Percentiles rank a stretch among this genome's conserved stretches.
Conservation (phyloP, 257 asterid species). For the Solanum bulbocastanum region DNA sequence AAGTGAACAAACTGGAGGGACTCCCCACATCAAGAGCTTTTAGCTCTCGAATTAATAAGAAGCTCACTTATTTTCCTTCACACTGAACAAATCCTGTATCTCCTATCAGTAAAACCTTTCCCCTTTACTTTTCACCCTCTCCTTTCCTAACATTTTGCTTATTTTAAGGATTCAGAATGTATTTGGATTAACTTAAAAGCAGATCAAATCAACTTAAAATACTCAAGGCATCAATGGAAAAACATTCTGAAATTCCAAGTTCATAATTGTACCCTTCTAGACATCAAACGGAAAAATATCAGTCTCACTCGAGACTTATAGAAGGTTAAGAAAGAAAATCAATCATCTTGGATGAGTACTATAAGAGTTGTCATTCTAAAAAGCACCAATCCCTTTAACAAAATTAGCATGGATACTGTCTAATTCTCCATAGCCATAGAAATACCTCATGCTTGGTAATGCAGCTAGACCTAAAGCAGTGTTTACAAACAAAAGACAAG, state of each 20-base stretch:
- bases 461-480: too few relatives aligned
- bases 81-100: background rate
- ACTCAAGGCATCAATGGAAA: background rate
- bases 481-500: too few relatives aligned
- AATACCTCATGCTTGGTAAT: background rate
- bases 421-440: background rate
- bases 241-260: background rate
- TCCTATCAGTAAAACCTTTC: background rate
- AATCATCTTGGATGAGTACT: background rate
- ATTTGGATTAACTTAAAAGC: background rate
- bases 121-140: background rate
- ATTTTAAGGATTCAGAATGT: background rate
- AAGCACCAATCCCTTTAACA: background rate
- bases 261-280: background rate
- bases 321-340: background rate
- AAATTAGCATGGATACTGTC: background rate
- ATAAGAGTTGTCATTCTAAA: background rate
- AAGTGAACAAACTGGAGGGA: too few relatives aligned
- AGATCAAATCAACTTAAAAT: background rate
- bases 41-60: too few relatives aligned
- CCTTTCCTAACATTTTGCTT: background rate
- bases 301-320: too few relatives aligned
- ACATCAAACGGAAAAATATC: too few relatives aligned
- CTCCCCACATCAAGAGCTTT: too few relatives aligned
- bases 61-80: background rate